phyloP scores from a whole-genome alignment of 179 eudicot genomes.

The Drosera spatulata region DNA sequence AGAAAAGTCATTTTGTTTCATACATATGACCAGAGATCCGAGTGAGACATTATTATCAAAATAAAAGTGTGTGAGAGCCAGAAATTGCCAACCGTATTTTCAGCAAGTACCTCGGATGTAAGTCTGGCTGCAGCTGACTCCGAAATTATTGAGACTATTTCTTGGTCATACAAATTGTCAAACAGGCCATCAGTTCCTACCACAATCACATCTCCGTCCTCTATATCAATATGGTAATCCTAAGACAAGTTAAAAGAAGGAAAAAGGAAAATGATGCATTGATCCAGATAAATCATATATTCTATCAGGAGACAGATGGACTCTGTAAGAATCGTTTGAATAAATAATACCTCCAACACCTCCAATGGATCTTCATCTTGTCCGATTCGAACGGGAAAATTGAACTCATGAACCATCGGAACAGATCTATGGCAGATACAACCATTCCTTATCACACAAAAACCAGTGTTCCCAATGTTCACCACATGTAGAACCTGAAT shows the following conservation, averaged over 20 bases:
- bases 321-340: not conserved
- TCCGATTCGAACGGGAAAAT: slow-evolving; percentile 50
- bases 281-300: not conserved
- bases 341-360: slow-evolving; percentile 40
- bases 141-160: slow-evolving; percentile 45
- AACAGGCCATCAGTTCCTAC: slow-evolving; percentile 85
- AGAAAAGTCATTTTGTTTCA: too few relatives aligned
- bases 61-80: too few relatives aligned
- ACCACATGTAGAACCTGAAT: slow-evolving; percentile 64
- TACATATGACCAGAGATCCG: too few relatives aligned
- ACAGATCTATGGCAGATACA: slow-evolving; percentile 37
- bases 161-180: slow-evolving; percentile 73
- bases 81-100: too few relatives aligned
- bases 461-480: slow-evolving; percentile 78
- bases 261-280: not conserved
- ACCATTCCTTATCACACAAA: slow-evolving; percentile 53
- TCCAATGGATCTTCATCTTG: slow-evolving; percentile 41
- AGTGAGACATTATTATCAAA: too few relatives aligned
- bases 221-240: slow-evolving; percentile 55
- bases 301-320: not conserved
- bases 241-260: slow-evolving; percentile 12
- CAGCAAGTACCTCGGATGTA: slow-evolving; percentile 44
- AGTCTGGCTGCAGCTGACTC: slow-evolving; percentile 32
- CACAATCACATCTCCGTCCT: slow-evolving; percentile 62
- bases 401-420: slow-evolving; percentile 56